Percentiles rank a stretch among this genome's conserved stretches.
Conservation (phyloP, 2,329 filamentous ascomycete genomes). For the Ascochyta fabae region DNA sequence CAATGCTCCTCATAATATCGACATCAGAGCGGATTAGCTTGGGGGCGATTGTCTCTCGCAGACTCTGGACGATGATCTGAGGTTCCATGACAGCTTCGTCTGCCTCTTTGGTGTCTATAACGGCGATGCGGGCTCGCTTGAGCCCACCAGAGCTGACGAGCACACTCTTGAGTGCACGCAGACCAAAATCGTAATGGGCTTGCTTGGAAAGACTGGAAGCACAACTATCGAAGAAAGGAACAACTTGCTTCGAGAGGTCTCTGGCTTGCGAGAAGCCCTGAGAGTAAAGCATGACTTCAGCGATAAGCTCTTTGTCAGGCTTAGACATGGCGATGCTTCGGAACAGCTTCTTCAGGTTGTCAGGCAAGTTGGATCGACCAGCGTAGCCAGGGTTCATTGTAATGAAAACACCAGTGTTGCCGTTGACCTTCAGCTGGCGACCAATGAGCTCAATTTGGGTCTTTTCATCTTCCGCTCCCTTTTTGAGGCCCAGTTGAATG, state of each 20-base stretch:
- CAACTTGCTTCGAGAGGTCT: conserved; percentile 88
- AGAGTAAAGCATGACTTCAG: conserved; percentile 99
- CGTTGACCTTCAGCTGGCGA: conserved; percentile 85
- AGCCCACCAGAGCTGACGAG: conserved; percentile 96
- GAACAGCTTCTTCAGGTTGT: conserved; percentile 99
- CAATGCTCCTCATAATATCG: conserved; percentile 83
- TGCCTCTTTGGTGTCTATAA: conserved; percentile 60
- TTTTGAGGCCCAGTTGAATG: conserved; percentile 93
- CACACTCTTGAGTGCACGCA: conserved; percentile 97
- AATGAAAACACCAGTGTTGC: conserved; percentile 98
- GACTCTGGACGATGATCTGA: conserved; percentile 97
- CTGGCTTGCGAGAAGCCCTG: conserved; percentile 99
- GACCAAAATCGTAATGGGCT: conserved; percentile 97
- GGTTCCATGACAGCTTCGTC: conserved; percentile 82
- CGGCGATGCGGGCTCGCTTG: conserved; percentile 80
- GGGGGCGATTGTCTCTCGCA: conserved; percentile 96
- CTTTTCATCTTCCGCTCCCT: conserved; percentile 79
- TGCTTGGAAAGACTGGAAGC: conserved; percentile 84
- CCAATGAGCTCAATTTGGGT: conserved; percentile 94
- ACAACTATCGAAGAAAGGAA: conserved; percentile 98
- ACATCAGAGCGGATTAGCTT: conserved; percentile 95
- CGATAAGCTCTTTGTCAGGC: conserved; percentile 98
- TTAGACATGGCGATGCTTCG: conserved; percentile 99
- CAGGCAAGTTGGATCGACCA: conserved; percentile 94
- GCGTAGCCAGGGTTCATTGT: conserved; percentile 99